Conservation (phyloP, 2,329 filamentous ascomycete species). For the Colletotrichum aenigma region DNA sequence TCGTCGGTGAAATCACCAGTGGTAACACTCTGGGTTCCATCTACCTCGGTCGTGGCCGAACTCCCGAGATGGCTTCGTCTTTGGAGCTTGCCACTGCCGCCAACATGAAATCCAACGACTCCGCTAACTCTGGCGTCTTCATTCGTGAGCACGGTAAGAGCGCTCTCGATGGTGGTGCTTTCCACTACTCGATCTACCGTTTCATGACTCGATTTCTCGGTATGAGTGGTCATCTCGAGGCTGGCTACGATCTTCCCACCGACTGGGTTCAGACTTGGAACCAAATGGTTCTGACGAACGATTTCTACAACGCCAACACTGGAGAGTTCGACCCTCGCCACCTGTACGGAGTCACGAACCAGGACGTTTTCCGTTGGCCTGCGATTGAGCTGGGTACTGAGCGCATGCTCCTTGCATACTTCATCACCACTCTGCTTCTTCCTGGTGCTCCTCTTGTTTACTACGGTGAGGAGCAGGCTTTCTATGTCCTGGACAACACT, state of each 20-base stretch:
- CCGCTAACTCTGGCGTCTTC: slow-evolving; percentile 34
- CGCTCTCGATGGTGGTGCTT: slow-evolving; percentile 45
- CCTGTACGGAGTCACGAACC: slow-evolving; percentile 68
- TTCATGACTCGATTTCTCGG: slow-evolving; percentile 34
- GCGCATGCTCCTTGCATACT: slow-evolving; percentile 60
- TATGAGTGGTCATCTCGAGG: slow-evolving; percentile 33
- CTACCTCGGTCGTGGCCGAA: slow-evolving; percentile 66
- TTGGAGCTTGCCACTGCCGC: slow-evolving; percentile 18
- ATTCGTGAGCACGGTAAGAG: slow-evolving; percentile 62
- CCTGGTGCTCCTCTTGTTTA: slow-evolving; percentile 64
- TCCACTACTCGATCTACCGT: slow-evolving; percentile 41
- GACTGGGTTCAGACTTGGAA: slow-evolving; percentile 58
- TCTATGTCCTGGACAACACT: slow-evolving; percentile 68
- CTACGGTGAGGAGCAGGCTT: slow-evolving; percentile 71
- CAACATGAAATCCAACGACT: slow-evolving; percentile 17
- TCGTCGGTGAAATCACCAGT: slow-evolving; percentile 67
- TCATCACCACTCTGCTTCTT: slow-evolving; percentile 62
- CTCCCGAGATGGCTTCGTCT: slow-evolving; percentile 31
- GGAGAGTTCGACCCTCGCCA: slow-evolving; percentile 67
- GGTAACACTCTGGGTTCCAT: slow-evolving; percentile 65
- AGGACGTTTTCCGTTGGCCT: slow-evolving; percentile 71
- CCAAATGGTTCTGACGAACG: slow-evolving; percentile 60
- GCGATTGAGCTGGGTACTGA: slow-evolving; percentile 61
- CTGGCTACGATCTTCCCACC: slow-evolving; percentile 32
- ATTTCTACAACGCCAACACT: slow-evolving; percentile 64